Evolutionary conservation across 768 basidiomycete genomes (phyloP).

Genomic region (Leccinum longicurvipes): DNA sequence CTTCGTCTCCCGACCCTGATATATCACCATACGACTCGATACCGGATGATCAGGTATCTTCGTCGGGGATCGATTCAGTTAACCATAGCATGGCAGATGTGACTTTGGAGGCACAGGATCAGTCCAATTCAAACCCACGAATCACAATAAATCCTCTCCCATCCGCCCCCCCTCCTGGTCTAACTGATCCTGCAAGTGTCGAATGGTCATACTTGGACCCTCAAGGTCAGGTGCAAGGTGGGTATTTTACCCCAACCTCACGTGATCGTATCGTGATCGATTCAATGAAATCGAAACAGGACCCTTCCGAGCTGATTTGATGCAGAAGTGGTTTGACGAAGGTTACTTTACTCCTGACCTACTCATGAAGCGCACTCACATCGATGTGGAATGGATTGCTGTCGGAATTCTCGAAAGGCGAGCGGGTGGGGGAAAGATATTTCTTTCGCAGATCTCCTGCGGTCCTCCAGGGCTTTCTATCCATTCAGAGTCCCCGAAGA

Average conservation of each 20-base stretch:
- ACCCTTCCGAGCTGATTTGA: slow-evolving; percentile 81
- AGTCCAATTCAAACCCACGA: slow-evolving; percentile 3
- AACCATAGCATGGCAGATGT: slow-evolving; percentile 10
- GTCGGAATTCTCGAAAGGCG: slow-evolving; percentile 57
- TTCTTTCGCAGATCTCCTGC: slow-evolving; percentile 49
- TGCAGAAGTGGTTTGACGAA: slow-evolving; percentile 94
- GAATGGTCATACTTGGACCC: slow-evolving; percentile 95
- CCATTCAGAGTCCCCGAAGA: slow-evolving; percentile 48
- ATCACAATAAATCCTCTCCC: slow-evolving; percentile 12
- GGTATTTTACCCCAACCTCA: slow-evolving; percentile 7
- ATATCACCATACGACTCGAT: slow-evolving; percentile 4
- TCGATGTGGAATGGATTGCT: slow-evolving; percentile 66
- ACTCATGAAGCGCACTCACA: slow-evolving; percentile 75
- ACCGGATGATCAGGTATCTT: slow-evolving; percentile 7
- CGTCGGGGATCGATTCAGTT: slow-evolving; percentile 8
- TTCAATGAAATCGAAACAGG: slow-evolving; percentile 42
- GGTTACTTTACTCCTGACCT: slow-evolving; percentile 85
- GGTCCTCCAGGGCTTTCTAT: slow-evolving; percentile 55
- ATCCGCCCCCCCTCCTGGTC: slow-evolving; percentile 42
- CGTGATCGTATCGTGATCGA: background rate
- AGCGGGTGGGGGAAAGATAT: slow-evolving; percentile 55
- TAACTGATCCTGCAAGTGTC: slow-evolving; percentile 54
- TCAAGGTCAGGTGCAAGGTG: slow-evolving; percentile 89
- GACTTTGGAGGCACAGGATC: slow-evolving; percentile 15
- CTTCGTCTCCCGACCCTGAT: slow-evolving; percentile 11